These are phyloP conservation scores for Acacia confusa DNA, from an alignment of 306 rosid species.

Conservation along the genomic window DNA sequence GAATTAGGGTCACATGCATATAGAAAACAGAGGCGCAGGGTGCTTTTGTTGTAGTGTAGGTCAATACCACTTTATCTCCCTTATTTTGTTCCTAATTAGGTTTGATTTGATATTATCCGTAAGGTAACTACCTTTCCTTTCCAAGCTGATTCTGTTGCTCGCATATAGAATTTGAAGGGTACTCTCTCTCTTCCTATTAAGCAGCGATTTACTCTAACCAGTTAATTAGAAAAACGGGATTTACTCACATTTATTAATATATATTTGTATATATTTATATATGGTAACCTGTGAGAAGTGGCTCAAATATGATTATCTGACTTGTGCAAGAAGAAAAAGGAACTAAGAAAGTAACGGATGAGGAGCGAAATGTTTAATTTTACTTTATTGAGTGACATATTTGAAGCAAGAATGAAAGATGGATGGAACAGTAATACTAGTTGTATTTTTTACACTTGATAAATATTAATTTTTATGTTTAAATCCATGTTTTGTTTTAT, in stretches of 20 bases:
- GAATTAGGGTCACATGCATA: slow-evolving; percentile 17
- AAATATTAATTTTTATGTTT: neutral
- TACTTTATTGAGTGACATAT: neutral
- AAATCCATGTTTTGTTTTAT: neutral
- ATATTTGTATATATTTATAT: no score
- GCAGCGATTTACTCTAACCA: neutral
- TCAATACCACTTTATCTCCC: slow-evolving; percentile 6
- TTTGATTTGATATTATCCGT: slow-evolving; percentile 29
- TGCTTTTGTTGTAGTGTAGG: neutral
- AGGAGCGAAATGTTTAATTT: neutral
- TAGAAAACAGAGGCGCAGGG: slow-evolving; percentile 10
- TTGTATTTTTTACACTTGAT: neutral
- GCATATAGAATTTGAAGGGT: slow-evolving; percentile 21
- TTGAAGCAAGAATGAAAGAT: neutral
- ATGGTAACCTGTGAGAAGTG: neutral
- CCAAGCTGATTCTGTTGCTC: neutral
- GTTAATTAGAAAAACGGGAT: neutral
- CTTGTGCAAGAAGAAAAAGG: neutral
- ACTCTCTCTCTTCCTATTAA: neutral
- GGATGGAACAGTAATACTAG: neutral
- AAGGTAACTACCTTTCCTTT: neutral
- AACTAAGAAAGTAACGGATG: neutral
- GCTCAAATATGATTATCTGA: neutral
- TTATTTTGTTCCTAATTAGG: slow-evolving; percentile 21
- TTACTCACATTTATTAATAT: neutral